These are phyloP conservation scores for Prunella vulgaris DNA, from an alignment of 257 asterid species.

Conservation along the genomic window DNA sequence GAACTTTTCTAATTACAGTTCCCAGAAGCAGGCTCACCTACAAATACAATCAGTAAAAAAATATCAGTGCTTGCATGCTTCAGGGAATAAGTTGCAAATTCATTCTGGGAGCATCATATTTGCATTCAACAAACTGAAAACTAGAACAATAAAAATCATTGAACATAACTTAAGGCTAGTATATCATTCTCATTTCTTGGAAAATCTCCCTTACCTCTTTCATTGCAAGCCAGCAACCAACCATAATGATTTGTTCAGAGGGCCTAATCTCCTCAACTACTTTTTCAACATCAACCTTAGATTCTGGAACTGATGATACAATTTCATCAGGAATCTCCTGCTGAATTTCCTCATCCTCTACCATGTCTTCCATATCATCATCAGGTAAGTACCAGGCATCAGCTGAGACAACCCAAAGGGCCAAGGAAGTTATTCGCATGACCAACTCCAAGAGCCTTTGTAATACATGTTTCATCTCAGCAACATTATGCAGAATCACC, in stretches of 20 bases:
- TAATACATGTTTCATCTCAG: constrained; percentile 53
- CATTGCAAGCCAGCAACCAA: constrained; percentile 99
- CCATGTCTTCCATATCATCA: constrained; percentile 74
- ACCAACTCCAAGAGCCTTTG: constrained; percentile 81
- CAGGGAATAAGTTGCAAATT: no score
- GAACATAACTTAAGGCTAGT: not conserved
- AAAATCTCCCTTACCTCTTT: constrained; percentile 61
- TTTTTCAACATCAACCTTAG: constrained; percentile 28
- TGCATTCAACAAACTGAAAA: constrained; percentile 1
- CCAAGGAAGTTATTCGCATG: constrained; percentile 78
- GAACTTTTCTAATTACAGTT: constrained; percentile 83
- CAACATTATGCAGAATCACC: constrained; percentile 32
- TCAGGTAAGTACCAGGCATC: constrained; percentile 85
- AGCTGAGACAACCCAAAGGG: constrained; percentile 96
- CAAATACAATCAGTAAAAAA: constrained; percentile 17
- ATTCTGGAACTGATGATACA: constrained; percentile 31
- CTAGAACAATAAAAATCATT: not conserved
- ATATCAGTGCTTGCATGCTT: not conserved
- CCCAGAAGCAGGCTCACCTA: constrained; percentile 98
- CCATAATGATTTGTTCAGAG: constrained; percentile 86
- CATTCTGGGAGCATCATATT: not conserved
- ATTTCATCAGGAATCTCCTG: constrained; percentile 39
- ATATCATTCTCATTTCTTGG: constrained; percentile 18
- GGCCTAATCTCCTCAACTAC: constrained; percentile 39
- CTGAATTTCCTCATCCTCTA: constrained; percentile 49